phyloP scores from a whole-genome alignment of 2,329 filamentous ascomycete genomes.

The Colletotrichum musae region DNA sequence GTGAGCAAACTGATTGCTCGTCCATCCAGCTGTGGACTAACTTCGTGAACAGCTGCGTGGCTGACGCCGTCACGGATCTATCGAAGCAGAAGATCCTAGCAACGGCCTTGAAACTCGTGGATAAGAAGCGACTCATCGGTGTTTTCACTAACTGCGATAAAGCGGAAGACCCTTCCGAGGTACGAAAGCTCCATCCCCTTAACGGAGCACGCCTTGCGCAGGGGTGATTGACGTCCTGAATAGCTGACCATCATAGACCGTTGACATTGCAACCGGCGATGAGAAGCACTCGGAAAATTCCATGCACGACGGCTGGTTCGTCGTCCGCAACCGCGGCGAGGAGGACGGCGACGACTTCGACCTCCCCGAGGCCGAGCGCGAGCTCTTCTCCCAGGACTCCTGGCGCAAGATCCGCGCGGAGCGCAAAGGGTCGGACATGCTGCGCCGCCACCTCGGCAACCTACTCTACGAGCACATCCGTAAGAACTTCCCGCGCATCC shows the following conservation, averaged over 20 bases:
- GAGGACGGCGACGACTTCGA: constrained; percentile 47
- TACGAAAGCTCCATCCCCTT: not conserved
- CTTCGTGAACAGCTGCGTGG: constrained; percentile 48
- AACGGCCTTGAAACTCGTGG: constrained; percentile 47
- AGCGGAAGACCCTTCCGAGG: constrained; percentile 43
- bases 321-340: constrained; percentile 51
- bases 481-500: constrained; percentile 50
- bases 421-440: constrained; percentile 48
- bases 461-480: constrained; percentile 54
- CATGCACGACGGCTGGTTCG: constrained; percentile 51
- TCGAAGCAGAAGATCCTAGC: constrained; percentile 49
- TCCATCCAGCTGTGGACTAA: not conserved
- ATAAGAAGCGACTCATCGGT: constrained; percentile 50
- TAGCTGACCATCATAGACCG: constrained; percentile 2
- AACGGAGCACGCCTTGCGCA: no score
- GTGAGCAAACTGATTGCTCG: constrained; percentile 44
- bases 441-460: constrained; percentile 48
- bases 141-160: constrained; percentile 57
- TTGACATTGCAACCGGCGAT: constrained; percentile 34
- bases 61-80: constrained; percentile 50
- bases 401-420: constrained; percentile 47
- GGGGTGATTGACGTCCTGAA: no score
- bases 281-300: constrained; percentile 18
- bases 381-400: constrained; percentile 46
- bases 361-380: constrained; percentile 46